Conservation (phyloP, 176 grass and related monocot species). For the Avena atlantica region DNA sequence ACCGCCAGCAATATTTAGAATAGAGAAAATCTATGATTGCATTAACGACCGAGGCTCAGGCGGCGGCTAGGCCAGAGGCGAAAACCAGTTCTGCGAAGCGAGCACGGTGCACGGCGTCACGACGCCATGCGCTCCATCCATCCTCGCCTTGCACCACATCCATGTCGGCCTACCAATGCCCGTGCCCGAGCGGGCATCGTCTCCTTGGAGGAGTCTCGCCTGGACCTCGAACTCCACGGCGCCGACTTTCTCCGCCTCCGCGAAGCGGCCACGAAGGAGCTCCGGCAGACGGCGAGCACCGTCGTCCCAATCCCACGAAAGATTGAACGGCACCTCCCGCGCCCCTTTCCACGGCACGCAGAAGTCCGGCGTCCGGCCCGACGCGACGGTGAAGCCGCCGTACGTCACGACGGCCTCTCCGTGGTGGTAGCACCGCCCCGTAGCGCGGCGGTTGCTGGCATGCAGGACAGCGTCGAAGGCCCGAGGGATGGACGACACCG, state of each 20-base stretch:
- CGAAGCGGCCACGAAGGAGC: not conserved
- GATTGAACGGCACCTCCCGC: constrained; percentile 8
- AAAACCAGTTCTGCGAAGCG: constrained; percentile 26
- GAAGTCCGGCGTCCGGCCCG: constrained; percentile 12
- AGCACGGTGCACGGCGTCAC: constrained; percentile 15
- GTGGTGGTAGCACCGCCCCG: constrained; percentile 28
- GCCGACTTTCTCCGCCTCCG: not conserved
- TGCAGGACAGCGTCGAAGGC: constrained; percentile 31
- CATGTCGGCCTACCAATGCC: not conserved
- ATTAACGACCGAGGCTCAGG: not conserved
- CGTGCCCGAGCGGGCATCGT: not conserved
- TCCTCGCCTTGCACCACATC: constrained; percentile 43
- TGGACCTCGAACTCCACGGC: constrained; percentile 38
- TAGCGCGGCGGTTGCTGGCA: constrained; percentile 36
- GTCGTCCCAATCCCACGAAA: constrained; percentile 15
- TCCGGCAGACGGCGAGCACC: not conserved
- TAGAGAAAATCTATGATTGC: not conserved
- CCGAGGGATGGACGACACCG: not conserved
- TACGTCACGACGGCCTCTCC: constrained; percentile 11
- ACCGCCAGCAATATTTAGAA: not conserved
- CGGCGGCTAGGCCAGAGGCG: not conserved
- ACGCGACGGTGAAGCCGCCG: constrained; percentile 32
- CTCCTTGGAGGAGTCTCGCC: not conserved
- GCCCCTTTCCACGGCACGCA: constrained; percentile 19
- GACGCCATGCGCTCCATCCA: not conserved